phyloP scores from a whole-genome alignment of 805 yeast genomes.

The Tetrapisispora iriomotensis region DNA sequence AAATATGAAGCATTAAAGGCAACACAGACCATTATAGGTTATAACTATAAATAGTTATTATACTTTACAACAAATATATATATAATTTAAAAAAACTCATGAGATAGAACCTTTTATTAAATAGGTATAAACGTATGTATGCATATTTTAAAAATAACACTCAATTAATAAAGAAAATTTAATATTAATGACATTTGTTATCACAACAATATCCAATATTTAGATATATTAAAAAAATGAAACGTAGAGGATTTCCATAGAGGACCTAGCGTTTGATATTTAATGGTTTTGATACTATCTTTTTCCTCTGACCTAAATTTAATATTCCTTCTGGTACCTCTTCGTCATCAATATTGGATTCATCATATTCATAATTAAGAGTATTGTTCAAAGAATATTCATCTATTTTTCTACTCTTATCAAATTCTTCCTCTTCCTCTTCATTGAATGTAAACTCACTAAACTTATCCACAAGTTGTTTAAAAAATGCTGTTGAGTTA shows the following conservation, averaged over 20 bases:
- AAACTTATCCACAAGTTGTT: constrained; percentile 19
- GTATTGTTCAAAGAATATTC: constrained; percentile 17
- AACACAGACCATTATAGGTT: constrained; percentile 87
- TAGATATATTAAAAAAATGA: too few relatives aligned
- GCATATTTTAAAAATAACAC: neutral
- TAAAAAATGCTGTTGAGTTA: constrained; percentile 7
- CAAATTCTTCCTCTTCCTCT: constrained; percentile 24
- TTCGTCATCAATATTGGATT: constrained; percentile 13
- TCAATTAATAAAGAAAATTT: neutral
- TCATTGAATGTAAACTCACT: constrained; percentile 27
- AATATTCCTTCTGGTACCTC: constrained; percentile 8
- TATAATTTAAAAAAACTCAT: too few relatives aligned
- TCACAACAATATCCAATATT: neutral
- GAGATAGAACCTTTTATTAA: neutral
- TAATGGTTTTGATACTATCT: neutral
- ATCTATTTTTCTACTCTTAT: constrained; percentile 12
- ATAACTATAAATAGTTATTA: constrained; percentile 32
- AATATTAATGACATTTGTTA: neutral
- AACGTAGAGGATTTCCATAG: too few relatives aligned
- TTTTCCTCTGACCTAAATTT: neutral
- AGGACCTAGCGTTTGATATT: neutral
- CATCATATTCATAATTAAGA: constrained; percentile 22
- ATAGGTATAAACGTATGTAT: neutral
- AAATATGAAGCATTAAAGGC: constrained; percentile 93
- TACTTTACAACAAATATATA: neutral